Evolutionary conservation across 768 basidiomycete genomes (phyloP).

Genomic region (Boletales sp.): DNA sequence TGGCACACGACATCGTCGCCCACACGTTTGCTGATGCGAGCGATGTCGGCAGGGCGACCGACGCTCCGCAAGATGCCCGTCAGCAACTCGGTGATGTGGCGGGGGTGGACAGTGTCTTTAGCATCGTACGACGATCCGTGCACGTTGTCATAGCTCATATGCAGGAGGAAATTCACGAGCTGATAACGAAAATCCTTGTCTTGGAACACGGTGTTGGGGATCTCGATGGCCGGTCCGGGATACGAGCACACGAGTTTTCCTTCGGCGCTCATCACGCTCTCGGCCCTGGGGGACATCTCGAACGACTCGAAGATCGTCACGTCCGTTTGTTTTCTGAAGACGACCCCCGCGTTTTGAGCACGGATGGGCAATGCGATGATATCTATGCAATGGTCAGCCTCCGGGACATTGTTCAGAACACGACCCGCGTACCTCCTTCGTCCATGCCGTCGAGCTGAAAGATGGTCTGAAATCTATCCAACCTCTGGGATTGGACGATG

Average conservation of each 20-base stretch:
- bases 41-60: conserved; percentile 15
- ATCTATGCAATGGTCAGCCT: conserved; percentile 25
- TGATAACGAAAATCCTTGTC: conserved; percentile 32
- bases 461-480: not conserved
- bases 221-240: conserved; percentile 40
- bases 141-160: conserved; percentile 28
- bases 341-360: conserved; percentile 46
- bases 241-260: conserved; percentile 44
- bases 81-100: conserved; percentile 45
- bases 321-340: conserved; percentile 29
- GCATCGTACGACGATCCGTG: conserved; percentile 19
- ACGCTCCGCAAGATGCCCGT: conserved; percentile 40
- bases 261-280: conserved; percentile 30
- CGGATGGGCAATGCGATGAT: conserved; percentile 36
- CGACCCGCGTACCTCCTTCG: conserved; percentile 15
- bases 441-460: conserved; percentile 16
- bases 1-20: conserved; percentile 31
- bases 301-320: conserved; percentile 25
- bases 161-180: conserved; percentile 36
- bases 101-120: conserved; percentile 31
- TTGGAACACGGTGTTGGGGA: conserved; percentile 28
- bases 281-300: conserved; percentile 37
- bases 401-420: not conserved
- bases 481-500: conserved; percentile 7
- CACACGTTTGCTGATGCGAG: conserved; percentile 31